A percentile compares a stretch with the other conserved stretches of the same genome.
Evolutionary conservation across 345 rosid genomes (phyloP).

Genomic region (Eutrema japonicum): DNA sequence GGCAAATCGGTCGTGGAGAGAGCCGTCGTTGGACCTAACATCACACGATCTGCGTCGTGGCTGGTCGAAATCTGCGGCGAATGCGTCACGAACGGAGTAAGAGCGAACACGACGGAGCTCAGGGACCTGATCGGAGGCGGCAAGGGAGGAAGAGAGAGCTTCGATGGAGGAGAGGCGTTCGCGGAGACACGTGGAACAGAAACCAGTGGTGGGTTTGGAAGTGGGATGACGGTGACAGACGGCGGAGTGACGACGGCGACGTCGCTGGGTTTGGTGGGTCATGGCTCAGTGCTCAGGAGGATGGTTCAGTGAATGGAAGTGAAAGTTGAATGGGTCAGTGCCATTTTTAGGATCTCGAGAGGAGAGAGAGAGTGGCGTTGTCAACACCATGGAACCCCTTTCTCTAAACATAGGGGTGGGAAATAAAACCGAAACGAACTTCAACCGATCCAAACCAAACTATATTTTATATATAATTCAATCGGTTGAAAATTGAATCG

Average conservation of each 20-base stretch:
- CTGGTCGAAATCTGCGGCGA: constrained; percentile 41
- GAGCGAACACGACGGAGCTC: constrained; percentile 44
- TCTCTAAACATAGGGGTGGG: too few species aligned
- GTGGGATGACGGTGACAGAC: constrained; percentile 72
- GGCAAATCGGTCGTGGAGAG: constrained; percentile 45
- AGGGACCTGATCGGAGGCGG: constrained; percentile 12
- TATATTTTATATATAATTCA: too few species aligned
- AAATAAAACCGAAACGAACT: too few species aligned
- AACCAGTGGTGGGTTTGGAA: constrained; percentile 57
- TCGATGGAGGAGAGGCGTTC: constrained; percentile 77
- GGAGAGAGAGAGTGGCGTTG: constrained; percentile 32
- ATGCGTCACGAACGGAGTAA: constrained; percentile 33
- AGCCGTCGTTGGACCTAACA: constrained; percentile 33
- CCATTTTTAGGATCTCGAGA: constrained; percentile 39
- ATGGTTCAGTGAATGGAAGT: constrained; percentile 31
- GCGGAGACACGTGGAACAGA: constrained; percentile 75
- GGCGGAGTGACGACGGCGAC: constrained; percentile 54
- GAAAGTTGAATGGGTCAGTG: constrained; percentile 26
- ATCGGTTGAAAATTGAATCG: too few species aligned
- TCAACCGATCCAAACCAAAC: too few species aligned
- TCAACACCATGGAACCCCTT: constrained; percentile 21
- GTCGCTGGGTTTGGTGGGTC: constrained; percentile 45
- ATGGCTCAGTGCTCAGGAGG: constrained; percentile 40
- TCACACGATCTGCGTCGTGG: constrained; percentile 68
- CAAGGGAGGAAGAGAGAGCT: constrained; percentile 40